These are phyloP conservation scores for Malus hybrid DNA, from an alignment of 331 rosid species.

Conservation along the genomic window DNA sequence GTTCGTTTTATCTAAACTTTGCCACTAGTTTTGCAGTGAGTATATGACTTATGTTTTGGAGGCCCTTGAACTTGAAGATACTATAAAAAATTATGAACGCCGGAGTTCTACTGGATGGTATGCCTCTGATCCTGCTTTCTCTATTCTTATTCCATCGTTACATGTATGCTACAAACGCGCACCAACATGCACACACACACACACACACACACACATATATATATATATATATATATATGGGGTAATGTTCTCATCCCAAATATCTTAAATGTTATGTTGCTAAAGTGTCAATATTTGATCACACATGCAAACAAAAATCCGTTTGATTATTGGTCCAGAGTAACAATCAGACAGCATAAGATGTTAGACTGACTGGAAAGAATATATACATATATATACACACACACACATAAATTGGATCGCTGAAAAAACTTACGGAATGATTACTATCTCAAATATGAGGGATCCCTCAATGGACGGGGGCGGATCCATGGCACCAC, in stretches of 20 bases:
- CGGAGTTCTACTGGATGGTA: constrained; percentile 82
- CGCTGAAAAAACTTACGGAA: no score
- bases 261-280: no score
- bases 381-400: no score
- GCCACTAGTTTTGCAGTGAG: constrained; percentile 50
- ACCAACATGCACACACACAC: no score
- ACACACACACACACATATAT: no score
- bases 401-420: no score
- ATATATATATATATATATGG: no score
- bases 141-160: background rate
- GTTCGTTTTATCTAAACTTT: background rate
- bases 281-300: no score
- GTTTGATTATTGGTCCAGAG: background rate
- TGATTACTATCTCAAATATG: no score
- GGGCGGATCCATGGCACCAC: no score
- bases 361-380: background rate
- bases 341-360: background rate
- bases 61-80: constrained; percentile 92
- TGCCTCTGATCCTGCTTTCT: constrained; percentile 21
- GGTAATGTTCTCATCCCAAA: no score
- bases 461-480: no score
- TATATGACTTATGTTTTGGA: constrained; percentile 66
- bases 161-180: background rate
- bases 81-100: constrained; percentile 59
- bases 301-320: background rate